Base-by-base conservation (phyloP, 2,329 filamentous ascomycete species). In the Myriosclerotinia curreyana region DNA sequence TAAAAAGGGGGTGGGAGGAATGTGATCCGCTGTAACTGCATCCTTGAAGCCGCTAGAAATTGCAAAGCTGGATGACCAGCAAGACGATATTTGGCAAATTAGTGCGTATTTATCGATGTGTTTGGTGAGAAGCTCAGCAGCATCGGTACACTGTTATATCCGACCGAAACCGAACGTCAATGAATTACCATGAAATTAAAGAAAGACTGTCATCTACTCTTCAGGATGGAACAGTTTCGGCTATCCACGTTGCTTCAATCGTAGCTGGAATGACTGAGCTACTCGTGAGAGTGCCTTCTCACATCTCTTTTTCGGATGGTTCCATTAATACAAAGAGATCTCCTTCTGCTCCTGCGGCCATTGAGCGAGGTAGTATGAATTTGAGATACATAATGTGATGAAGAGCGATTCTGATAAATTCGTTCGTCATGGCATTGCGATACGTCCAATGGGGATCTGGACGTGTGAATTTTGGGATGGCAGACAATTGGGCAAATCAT, bases 11-110 rank as follows among this genome's bases (percentile, higher is more conserved):
- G 28, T 31, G 28, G 28, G 28, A 31, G 28, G 28, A 31, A 31
- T 31, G 28, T 31, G 69, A 69, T 81, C 82, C 5, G 75, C 68
- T 0, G 80, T 78, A 52, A 83, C 66, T 5, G 73, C 74, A 68
- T 83, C 81, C 70, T 83, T 80, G 6, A 82, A 9, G 79, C 77
- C 0, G 80, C 81, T 1, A 80, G 80, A 71, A 82, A 83, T 0
- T 76, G 77, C 31, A 76, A 77, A 22, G 67, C 69, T 0, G 77
- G 76, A 49, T 79, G 76, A 0, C 75, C 75, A 5, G 78, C 74
- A 14, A 83, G 76, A 0, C 81, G 77, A 71, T 83, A 83, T 65
- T 81, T 78, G 78, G 49, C 28, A 60, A 64, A 82, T 76, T 76
- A 53, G 81, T 70, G 62, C 77, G 75, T 7, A 75, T 75, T n/a